phyloP scores from a whole-genome alignment of 805 yeast species.

The Nakazawaea laoshanensis region DNA sequence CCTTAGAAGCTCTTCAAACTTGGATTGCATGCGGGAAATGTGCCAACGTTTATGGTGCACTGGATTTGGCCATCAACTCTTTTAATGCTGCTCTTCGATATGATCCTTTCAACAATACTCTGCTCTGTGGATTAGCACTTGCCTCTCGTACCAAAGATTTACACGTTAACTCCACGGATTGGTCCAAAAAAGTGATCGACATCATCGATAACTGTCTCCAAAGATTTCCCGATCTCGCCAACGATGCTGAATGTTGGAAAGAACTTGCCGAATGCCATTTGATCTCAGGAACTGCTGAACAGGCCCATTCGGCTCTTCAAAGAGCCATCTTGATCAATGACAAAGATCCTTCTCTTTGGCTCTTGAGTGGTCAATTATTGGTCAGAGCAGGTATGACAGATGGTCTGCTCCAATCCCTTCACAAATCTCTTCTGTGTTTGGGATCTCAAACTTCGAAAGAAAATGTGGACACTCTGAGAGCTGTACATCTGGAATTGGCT shows the following conservation, averaged over 20 bases:
- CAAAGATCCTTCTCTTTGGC: slow-evolving; percentile 37
- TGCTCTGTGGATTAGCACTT: slow-evolving; percentile 34
- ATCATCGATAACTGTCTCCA: slow-evolving; percentile 30
- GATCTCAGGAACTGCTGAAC: slow-evolving; percentile 36
- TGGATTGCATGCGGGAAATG: slow-evolving; percentile 41
- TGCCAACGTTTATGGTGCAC: slow-evolving; percentile 32
- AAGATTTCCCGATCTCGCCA: slow-evolving; percentile 26
- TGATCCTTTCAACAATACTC: slow-evolving; percentile 29
- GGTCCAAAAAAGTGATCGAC: slow-evolving; percentile 31
- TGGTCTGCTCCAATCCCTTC: slow-evolving; percentile 40
- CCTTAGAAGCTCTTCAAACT: slow-evolving; percentile 23
- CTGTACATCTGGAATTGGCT: slow-evolving; percentile 48
- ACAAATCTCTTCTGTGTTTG: slow-evolving; percentile 24
- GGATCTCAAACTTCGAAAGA: slow-evolving; percentile 16
- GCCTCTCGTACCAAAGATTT: slow-evolving; percentile 31
- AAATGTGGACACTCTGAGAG: slow-evolving; percentile 39
- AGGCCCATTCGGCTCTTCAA: slow-evolving; percentile 41
- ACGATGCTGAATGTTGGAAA: slow-evolving; percentile 31
- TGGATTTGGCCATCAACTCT: slow-evolving; percentile 30
- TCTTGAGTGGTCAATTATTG: slow-evolving; percentile 40
- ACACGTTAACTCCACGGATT: slow-evolving; percentile 27
- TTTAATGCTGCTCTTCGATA: slow-evolving; percentile 34
- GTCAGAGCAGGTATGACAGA: slow-evolving; percentile 31
- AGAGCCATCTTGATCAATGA: slow-evolving; percentile 30
- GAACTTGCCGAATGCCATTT: slow-evolving; percentile 47